Evolutionary conservation across 352 stramenopile species (phyloP), one percentile per base, ranked within the genome.

Genomic region (Paralagenidium karlingii): DNA sequence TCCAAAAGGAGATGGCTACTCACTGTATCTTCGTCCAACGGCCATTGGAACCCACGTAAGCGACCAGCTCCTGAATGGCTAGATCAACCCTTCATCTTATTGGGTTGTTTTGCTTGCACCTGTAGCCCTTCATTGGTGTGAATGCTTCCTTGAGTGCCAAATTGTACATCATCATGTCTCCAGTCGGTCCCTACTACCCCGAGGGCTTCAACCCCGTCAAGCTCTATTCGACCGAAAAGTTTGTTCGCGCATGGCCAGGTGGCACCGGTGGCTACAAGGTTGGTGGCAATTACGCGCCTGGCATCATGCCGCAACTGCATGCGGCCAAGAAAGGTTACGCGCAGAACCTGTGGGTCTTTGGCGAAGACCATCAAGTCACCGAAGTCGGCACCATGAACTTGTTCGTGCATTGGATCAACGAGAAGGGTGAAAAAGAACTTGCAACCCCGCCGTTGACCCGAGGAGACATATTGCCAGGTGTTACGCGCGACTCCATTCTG

Each of bases 351-450:
- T 99, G 93, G 93, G 68, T 98, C 44, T 98, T 97, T 60, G 92
- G 93, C 9, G 69, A 90, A 0, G 77, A 98, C 34, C 68, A 97
- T 45, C 62, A 85, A 19, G 78, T 91, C 39, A 91, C 77, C 3
- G 77, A 91, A 51, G 77, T 85, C 15, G 94, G 94, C 37, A 94
- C 93, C 3, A 99, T 99, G 95, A 99, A 99, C 68, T 68, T 99
- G 29, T 98, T 99, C 56, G 87, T 98, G 52, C 81, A 97, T 53
- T 90, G 89, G 67, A 70, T 75, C 37, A 96, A 97, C 51, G 78
- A 96, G 43, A 54, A 95, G 5, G 86, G 82, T 43, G 75, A 87
- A 46, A 77, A 89, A 48, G 93, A 98, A 55, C 68, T 99, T 8
- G 82, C 98, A 22, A 99, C 95, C 8, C 76, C 94, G 12, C 89